Evolutionary conservation across 345 rosid species (phyloP).

Genomic region (Eucalyptus paniculata): DNA sequence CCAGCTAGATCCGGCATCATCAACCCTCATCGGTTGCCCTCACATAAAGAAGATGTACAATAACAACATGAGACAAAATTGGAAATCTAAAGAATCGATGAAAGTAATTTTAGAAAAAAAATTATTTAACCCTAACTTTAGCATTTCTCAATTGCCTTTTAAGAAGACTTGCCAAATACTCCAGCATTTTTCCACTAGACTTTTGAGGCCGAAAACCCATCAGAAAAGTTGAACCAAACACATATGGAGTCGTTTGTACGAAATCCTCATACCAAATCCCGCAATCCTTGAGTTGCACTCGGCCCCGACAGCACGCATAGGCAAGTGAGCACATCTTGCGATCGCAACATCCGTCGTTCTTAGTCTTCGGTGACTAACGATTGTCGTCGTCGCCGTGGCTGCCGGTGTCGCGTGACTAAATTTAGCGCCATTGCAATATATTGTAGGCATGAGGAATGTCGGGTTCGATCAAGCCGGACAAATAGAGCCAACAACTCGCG

Average conservation of each 20-base stretch:
- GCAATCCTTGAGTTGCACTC: neutral
- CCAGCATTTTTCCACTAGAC: accelerated
- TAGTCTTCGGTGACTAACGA: neutral
- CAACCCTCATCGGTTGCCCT: accelerated
- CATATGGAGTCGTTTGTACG: too few relatives aligned
- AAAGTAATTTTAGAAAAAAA: too few relatives aligned
- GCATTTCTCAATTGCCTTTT: too few relatives aligned
- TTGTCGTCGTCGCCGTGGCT: neutral
- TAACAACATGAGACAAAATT: too few relatives aligned
- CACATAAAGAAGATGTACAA: too few relatives aligned
- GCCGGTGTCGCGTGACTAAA: neutral
- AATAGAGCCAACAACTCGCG: neutral
- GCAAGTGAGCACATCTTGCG: neutral
- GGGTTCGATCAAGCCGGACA: neutral
- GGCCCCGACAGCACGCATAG: accelerated
- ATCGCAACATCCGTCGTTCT: neutral
- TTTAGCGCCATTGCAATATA: neutral
- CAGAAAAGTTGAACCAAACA: accelerated
- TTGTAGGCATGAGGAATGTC: neutral
- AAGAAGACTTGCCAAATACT: too few relatives aligned
- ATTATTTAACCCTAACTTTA: too few relatives aligned
- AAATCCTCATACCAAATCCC: neutral
- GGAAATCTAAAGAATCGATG: too few relatives aligned
- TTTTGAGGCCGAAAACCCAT: too few relatives aligned
- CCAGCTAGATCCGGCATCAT: too few relatives aligned